Base-by-base conservation (phyloP, 257 asterid species). In the Primulina huaijiensis region DNA sequence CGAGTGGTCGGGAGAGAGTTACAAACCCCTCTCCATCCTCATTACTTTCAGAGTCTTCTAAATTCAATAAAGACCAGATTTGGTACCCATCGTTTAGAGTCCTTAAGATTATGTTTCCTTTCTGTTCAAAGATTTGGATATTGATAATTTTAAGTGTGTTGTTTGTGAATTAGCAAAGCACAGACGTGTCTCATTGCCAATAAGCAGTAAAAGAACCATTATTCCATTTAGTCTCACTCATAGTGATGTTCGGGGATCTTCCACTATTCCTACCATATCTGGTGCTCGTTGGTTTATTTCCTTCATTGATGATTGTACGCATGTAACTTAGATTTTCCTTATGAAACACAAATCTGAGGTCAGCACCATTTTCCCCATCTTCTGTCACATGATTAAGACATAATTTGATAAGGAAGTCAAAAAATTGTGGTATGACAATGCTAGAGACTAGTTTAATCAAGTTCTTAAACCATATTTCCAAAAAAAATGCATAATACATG, bases 71-170 rank as follows among this genome's bases (percentile, higher is more conserved):
- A 65, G 61, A 50, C 17, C 1, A 7, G 19, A 46, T 72, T n/a
- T 76, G 69, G 77, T 27, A 68, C 50, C 65, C 75, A n/a, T 77
- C 72, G 1, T 69, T 73, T 62, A 8, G 10, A 8, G 3, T n/a
- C 14, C n/a, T 70, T 9, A 17, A 60, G 25, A 1, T 38, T 20
- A 33, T 70, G 56, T 76, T 70, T 38, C 33, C 61, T 9, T 37
- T 8, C 1, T 56, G 21, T 65, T 70, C 20, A 40, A 37, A 25
- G 17, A 37, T 0, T 1, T 65, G 6, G 27, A 59, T 34, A 5
- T 38, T 19, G 27, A 57, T 3, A 6, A 6, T 2, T 70, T 64
- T 57, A 72, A 64, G 29, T 76, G 76, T 76, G 72, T 71, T 2
- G 50, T 63, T 4, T 76, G 68, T 71, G 75, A 75, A 50, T 21